Evolutionary conservation across 2,329 filamentous ascomycete species (phyloP), one percentile per base, ranked within the genome.

Genomic region (Onygenales sp.): DNA sequence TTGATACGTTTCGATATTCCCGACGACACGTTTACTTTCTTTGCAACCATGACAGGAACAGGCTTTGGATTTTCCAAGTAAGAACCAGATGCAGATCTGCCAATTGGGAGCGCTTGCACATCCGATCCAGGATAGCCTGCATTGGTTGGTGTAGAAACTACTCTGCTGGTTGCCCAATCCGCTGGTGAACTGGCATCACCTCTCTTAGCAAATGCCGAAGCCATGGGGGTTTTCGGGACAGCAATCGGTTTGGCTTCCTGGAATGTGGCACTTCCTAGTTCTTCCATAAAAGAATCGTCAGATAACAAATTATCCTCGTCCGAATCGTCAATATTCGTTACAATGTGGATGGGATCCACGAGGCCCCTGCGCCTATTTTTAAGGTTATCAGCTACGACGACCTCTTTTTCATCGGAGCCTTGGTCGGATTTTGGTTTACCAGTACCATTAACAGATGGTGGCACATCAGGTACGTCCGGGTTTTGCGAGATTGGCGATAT

Each of bases 1-100:
- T 95, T 94, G 68, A 97, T 97, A 43, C 93, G 85, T 67, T 92
- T 89, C 2, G 92, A 94, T 56, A 98, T 96, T 60, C 89, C 90
- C 7, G 87, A 90, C 7, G 89, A 91, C 27, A 97, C 81, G 63
- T 88, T 93, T 59, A 85, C 78, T 67, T 91, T 94, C 66, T 87
- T 89, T 3, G 81, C 75, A 46, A 78, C 73, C 49, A 85, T 64
- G 11, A 79, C 69, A n/a, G 71, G 69, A 39, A 64, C 64, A 32
- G 65, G 63, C n/a, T 59, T 59, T 36, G 61, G 61, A 33, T 52
- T 60, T 11, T 68, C 67, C 13, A 59, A 54, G 48, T 66, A 68
- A 21, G 69, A 62, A 46, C 65, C 68, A 7, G 72, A 74, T 33
- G 68, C 62, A 32, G 72, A 74, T 55, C 72, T 64, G 49, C 65